Percentiles rank a stretch among this genome's conserved stretches.
Evolutionary conservation across 768 basidiomycete genomes (phyloP).

Genomic region (Omphalotus guepiniiformis): DNA sequence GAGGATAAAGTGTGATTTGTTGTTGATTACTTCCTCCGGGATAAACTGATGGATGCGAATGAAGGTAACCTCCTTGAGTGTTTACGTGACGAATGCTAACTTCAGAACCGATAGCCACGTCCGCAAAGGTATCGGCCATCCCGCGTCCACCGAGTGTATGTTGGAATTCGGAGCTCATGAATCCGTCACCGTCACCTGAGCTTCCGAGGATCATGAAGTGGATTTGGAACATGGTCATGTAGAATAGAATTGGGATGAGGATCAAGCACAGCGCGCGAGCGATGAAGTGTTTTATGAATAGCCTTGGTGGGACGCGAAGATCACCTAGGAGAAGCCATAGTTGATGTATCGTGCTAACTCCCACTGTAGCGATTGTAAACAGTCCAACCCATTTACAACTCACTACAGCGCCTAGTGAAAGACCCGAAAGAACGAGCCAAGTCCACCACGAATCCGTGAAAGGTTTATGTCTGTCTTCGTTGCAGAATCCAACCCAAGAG

Average conservation of each 20-base stretch:
- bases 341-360: constrained; percentile 77
- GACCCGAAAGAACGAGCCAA: constrained; percentile 83
- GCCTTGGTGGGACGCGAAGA: constrained; percentile 63
- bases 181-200: constrained; percentile 96
- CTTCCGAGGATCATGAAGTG: constrained; percentile 88
- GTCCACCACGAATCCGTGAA: constrained; percentile 91
- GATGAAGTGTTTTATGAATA: constrained; percentile 81
- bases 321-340: constrained; percentile 92
- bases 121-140: constrained; percentile 95
- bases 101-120: constrained; percentile 80
- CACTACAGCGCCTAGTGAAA: constrained; percentile 87
- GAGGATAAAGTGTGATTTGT: constrained; percentile 98
- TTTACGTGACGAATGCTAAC: constrained; percentile 87
- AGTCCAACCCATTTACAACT: constrained; percentile 98
- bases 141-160: constrained; percentile 86
- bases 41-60: constrained; percentile 89
- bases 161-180: constrained; percentile 99
- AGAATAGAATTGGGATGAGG: constrained; percentile 77
- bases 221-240: constrained; percentile 95
- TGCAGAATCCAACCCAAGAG: constrained; percentile 86
- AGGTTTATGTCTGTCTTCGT: constrained; percentile 80
- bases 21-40: constrained; percentile 93
- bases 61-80: constrained; percentile 98
- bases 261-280: constrained; percentile 92
- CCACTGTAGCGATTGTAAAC: constrained; percentile 95